A percentile compares a stretch with the other conserved stretches of the same genome.
Evolutionary conservation across 371 early-diverging fungal genomes (phyloP).

Genomic region (Saksenaea oblongispora): DNA sequence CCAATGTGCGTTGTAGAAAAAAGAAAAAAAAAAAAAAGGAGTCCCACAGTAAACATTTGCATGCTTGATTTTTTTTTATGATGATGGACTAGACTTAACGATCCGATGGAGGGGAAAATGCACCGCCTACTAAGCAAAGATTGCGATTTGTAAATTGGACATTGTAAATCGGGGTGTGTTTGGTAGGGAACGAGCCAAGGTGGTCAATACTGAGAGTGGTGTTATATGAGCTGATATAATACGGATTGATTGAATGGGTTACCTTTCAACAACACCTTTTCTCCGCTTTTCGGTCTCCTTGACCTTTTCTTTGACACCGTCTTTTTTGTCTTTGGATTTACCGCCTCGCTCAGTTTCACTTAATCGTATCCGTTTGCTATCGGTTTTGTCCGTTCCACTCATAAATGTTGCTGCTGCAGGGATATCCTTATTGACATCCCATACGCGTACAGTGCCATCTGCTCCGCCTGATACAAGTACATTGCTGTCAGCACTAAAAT

Average conservation of each 20-base stretch:
- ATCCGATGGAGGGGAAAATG: slow-evolving; percentile 31
- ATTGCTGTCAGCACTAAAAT: slow-evolving; percentile 82
- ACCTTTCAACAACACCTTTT: slow-evolving; percentile 36
- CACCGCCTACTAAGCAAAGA: slow-evolving; percentile 73
- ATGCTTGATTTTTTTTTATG: neutral
- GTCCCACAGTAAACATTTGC: neutral
- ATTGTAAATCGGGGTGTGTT: slow-evolving; percentile 90
- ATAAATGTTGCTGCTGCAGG: slow-evolving; percentile 4
- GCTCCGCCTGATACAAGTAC: slow-evolving; percentile 89
- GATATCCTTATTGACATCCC: slow-evolving; percentile 82
- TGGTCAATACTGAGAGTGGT: slow-evolving; percentile 51
- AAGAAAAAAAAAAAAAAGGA: neutral
- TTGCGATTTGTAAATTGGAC: slow-evolving; percentile 93
- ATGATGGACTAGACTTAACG: slow-evolving; percentile 9
- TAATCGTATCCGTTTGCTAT: slow-evolving; percentile 26
- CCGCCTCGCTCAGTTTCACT: slow-evolving; percentile 17
- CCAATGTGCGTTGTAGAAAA: too few species aligned
- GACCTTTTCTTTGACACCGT: slow-evolving; percentile 13
- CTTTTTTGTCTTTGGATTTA: slow-evolving; percentile 4
- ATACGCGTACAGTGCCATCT: slow-evolving; percentile 92
- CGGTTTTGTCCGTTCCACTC: slow-evolving; percentile 6
- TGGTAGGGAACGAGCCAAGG: slow-evolving; percentile 86
- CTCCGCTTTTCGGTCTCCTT: slow-evolving; percentile 21
- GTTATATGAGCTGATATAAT: neutral
- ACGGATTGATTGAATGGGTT: neutral